Conservation (phyloP, 1,139 yeast species). For the Yamadazyma diospyri region DNA sequence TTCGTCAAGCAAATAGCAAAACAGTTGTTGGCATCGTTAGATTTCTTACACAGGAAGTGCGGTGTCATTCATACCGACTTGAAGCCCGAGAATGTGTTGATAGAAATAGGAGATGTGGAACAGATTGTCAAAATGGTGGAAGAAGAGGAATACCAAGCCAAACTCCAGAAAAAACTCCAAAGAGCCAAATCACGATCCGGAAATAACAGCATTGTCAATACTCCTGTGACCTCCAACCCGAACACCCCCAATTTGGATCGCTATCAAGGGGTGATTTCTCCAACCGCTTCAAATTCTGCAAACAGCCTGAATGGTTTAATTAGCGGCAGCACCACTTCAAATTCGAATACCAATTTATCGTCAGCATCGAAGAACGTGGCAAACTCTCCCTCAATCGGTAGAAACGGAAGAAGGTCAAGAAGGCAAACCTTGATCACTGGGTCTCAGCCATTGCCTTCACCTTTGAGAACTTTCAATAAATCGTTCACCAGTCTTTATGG, state of each 20-base stretch:
- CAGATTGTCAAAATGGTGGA: constrained; percentile 58
- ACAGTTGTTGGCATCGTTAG: constrained; percentile 72
- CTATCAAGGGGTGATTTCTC: constrained; percentile 6
- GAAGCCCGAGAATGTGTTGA: constrained; percentile 85
- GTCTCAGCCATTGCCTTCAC: constrained; percentile 82
- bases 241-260: constrained; percentile 14
- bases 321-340: background rate
- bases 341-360: constrained; percentile 4
- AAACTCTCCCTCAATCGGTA: constrained; percentile 38
- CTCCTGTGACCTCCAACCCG: constrained; percentile 14
- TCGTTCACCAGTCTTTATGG: constrained; percentile 38
- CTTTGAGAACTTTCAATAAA: constrained; percentile 50
- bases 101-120: constrained; percentile 77
- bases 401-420: constrained; percentile 57
- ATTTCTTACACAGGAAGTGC: constrained; percentile 77
- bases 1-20: constrained; percentile 79
- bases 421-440: constrained; percentile 80
- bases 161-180: constrained; percentile 35
- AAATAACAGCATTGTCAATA: constrained; percentile 16
- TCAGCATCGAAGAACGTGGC: constrained; percentile 9
- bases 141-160: constrained; percentile 48
- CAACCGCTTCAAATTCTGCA: constrained; percentile 4
- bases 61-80: constrained; percentile 91
- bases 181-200: constrained; percentile 21
- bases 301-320: background rate